These are phyloP conservation scores for Cladosporium sp. DNA, from an alignment of 2,329 filamentous ascomycete genomes.

Conservation along the genomic window DNA sequence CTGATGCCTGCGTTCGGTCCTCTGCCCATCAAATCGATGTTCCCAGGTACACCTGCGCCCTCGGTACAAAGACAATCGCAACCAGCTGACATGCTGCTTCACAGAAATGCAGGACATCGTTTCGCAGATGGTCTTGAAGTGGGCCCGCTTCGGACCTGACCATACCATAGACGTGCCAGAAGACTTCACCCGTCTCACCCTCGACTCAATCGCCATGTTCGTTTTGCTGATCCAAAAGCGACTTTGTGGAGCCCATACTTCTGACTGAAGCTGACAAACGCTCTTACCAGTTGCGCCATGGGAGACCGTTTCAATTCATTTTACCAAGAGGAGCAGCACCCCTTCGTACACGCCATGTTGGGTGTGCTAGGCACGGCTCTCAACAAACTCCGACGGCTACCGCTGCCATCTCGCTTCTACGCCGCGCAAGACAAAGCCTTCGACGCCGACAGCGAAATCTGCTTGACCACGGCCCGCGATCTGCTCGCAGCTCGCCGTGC, in stretches of 20 bases:
- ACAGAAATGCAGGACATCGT: constrained; percentile 55
- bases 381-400: not conserved
- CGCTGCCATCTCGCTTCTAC: not conserved
- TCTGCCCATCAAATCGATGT: constrained; percentile 66
- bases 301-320: constrained; percentile 73
- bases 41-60: constrained; percentile 31
- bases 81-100: not conserved
- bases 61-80: constrained; percentile 30
- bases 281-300: constrained; percentile 56
- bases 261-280: constrained; percentile 43
- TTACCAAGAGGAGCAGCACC: constrained; percentile 66
- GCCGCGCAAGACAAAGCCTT: constrained; percentile 3
- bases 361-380: constrained; percentile 41
- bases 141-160: constrained; percentile 61
- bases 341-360: constrained; percentile 67
- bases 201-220: constrained; percentile 67
- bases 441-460: constrained; percentile 18
- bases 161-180: constrained; percentile 60
- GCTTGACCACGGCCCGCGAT: constrained; percentile 23
- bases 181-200: constrained; percentile 70
- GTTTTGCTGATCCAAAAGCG: not conserved
- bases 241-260: not conserved
- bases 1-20: constrained; percentile 70
- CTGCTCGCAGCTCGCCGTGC: constrained; percentile 5
- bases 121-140: constrained; percentile 65